A percentile compares a stretch with the other conserved stretches of the same genome.
These are phyloP conservation scores for Lepidopterella palustris DNA, from an alignment of 495 filamentous ascomycete genomes.

Conservation along the genomic window DNA sequence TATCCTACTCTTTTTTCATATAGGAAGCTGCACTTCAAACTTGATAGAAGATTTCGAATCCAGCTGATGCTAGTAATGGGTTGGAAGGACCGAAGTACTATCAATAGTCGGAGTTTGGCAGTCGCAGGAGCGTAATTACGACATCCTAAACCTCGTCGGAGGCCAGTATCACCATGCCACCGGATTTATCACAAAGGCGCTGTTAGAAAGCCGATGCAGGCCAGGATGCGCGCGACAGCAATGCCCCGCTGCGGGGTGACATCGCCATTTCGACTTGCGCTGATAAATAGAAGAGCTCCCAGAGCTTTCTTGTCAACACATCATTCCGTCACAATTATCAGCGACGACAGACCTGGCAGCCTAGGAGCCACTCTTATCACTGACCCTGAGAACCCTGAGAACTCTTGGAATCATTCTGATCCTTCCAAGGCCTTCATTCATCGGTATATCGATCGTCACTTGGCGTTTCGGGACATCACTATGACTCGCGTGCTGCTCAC, in stretches of 20 bases:
- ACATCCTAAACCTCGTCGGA: not conserved
- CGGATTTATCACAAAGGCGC: not conserved
- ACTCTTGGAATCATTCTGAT: not conserved
- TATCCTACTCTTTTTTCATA: no score
- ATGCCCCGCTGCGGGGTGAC: not conserved
- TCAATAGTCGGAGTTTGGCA: not conserved
- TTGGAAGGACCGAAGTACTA: no score
- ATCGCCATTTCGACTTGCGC: not conserved
- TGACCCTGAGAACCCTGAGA: not conserved
- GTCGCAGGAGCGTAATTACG: not conserved
- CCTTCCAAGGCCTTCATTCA: not conserved
- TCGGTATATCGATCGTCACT: not conserved
- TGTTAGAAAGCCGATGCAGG: not conserved
- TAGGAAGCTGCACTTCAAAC: no score
- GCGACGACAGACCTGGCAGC: not conserved
- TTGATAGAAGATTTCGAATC: not conserved
- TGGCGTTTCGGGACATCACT: not conserved
- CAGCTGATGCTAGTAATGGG: no score
- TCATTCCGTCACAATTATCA: not conserved
- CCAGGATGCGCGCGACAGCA: no score
- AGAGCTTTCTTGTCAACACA: not conserved
- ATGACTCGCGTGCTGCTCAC: constrained; percentile 26
- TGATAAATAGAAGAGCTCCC: not conserved
- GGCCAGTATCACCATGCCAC: not conserved
- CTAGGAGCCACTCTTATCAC: not conserved